Evolutionary conservation across 2,329 filamentous ascomycete genomes (phyloP), one percentile per base, ranked within the genome.

Genomic region (Botrytis squamosa): DNA sequence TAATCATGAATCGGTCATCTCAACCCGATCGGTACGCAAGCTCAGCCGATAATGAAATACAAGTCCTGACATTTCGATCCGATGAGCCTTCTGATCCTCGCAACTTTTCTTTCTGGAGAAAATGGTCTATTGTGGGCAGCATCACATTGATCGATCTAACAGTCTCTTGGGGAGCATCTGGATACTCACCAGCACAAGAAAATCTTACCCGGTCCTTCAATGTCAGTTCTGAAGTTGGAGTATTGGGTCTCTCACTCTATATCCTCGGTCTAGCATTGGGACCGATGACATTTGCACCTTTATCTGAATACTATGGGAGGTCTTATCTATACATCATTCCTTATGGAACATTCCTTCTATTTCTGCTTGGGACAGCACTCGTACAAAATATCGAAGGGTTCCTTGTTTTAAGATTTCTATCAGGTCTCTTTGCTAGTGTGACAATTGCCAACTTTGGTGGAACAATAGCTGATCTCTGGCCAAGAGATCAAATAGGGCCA

Each of bases 331-430:
- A 85, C 71, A 80, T 85, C 18, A 77, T 79, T 49, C 83, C 84
- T 14, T 91, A 92, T 82, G 87, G 87, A 0, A 79, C 84, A 0
- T 85, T 84, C 73, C 76, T 86, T 2, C 75, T 84, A 1, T 81
- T 86, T 10, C 78, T 86, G 4, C 78, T 85, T 4, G 84, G 80
- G 0, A 84, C 84, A 5, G 84, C 84, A 0, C 78, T 84, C n/a
- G 82, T 84, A 3, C 77, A 84, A 10, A 83, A 77, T 55, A 77
- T 86, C 22, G 82, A 77, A 4, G 82, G 80, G 0, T 86, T 87
- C 71, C 77, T 86, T 12, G 76, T 83, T 0, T 74, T 86, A 5
- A 79, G 85, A 4, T 77, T 86, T 22, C 76, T 86, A 10, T 84
- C 84, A 16, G 85, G 85, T 40, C 82, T 84, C 68, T 85, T 84